Evolutionary conservation across 148 eudicot species (phyloP), one percentile per base, ranked within the genome.

Genomic region (Polygonum aviculare): DNA sequence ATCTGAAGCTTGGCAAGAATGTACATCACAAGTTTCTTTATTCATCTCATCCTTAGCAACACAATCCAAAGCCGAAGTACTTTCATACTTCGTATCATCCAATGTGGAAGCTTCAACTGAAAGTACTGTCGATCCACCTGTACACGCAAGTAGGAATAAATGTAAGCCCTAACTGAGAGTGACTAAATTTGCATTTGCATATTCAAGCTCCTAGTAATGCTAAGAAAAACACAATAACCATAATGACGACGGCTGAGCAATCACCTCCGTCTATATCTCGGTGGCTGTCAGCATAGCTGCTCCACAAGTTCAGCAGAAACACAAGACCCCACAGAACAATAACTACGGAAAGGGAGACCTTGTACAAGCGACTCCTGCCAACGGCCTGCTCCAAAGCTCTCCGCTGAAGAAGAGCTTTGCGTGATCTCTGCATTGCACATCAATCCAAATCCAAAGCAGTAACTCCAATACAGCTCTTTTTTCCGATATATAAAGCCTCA

Each of bases 341-440:
- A 60, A 83, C 86, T 9, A 93, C 77, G 31, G 97, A 87, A 49
- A 93, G 65, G 48, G 98, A 95, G 77, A 88, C 81, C 62, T 86
- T 89, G 78, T 80, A 90, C 78, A 89, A 81, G 44, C 75, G 83
- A 67, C 60, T 86, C 80, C 86, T 81, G 40, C 90, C 88, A 73
- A 84, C 77, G 18, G 81, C 82, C 73, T 86, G 84, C 74, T 85
- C 81, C 78, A 88, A 83, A 82, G 88, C 94, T 86, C 93, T 89
- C 79, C 97, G 84, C 69, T 82, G 85, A 36, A 89, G 94, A 89
- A 92, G 93, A 95, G 97, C 94, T 89, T 82, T 93, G 75, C 94
- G 94, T 85, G 99, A 91, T 85, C 90, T 89, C 90, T 93, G 98
- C 97, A 90, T 90, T 83, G 88, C 81, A 84, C 94, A 90, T 89